These are phyloP conservation scores for Saccharomycopsis javanensis DNA, from an alignment of 805 yeast genomes.

Conservation along the genomic window DNA sequence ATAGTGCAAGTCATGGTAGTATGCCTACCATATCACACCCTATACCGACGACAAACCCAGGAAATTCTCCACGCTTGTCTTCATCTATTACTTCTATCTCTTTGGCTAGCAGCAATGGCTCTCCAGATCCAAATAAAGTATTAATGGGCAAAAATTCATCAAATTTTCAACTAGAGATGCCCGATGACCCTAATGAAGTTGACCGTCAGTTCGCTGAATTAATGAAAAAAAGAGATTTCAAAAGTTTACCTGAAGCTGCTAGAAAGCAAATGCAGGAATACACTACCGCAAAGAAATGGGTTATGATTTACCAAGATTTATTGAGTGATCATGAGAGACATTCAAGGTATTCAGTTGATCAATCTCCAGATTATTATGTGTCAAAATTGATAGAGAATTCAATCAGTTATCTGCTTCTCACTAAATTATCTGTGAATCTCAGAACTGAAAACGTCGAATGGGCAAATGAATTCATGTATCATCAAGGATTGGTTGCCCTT, in stretches of 20 bases:
- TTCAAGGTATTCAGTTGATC: slow-evolving; percentile 27
- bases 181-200: slow-evolving; percentile 53
- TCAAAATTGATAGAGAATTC: slow-evolving; percentile 60
- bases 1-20: neutral
- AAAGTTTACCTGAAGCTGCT: slow-evolving; percentile 58
- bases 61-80: neutral
- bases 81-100: neutral
- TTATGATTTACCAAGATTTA: slow-evolving; percentile 79
- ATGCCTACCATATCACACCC: neutral
- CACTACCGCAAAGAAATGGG: slow-evolving; percentile 77
- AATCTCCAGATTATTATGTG: slow-evolving; percentile 68
- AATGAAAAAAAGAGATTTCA: slow-evolving; percentile 77
- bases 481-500: slow-evolving; percentile 75
- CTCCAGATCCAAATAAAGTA: slow-evolving; percentile 7
- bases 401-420: slow-evolving; percentile 60
- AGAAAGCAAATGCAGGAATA: slow-evolving; percentile 68
- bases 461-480: slow-evolving; percentile 68
- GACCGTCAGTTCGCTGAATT: slow-evolving; percentile 69
- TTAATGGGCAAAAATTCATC: slow-evolving; percentile 4
- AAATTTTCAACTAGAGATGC: slow-evolving; percentile 39
- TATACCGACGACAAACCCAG: neutral
- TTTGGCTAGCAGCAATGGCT: slow-evolving; percentile 5
- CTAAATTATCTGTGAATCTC: slow-evolving; percentile 80
- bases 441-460: slow-evolving; percentile 79
- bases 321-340: slow-evolving; percentile 61